A percentile compares a stretch with the other conserved stretches of the same genome.
Evolutionary conservation across 2,329 filamentous ascomycete species (phyloP).

Genomic region (Hirsutella rhossiliensis): DNA sequence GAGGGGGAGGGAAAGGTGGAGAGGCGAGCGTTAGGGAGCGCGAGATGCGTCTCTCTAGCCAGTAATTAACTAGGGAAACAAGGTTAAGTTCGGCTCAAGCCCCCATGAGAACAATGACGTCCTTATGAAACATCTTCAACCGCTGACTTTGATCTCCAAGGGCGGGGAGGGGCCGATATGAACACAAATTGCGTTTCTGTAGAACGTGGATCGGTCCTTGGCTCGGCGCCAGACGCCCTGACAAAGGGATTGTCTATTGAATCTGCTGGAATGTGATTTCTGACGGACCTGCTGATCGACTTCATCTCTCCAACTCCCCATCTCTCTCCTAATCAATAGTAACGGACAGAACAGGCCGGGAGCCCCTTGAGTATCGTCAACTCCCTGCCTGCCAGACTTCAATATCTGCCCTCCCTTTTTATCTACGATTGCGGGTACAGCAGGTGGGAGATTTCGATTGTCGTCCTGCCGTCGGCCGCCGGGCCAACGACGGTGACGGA

Average conservation of each 20-base stretch:
- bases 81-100: neutral
- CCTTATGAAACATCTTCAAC: constrained; percentile 1
- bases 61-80: neutral
- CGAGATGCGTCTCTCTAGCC: too few species aligned
- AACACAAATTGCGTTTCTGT: neutral
- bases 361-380: neutral
- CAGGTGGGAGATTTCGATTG: constrained; percentile 56
- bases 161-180: neutral
- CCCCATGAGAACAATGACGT: neutral
- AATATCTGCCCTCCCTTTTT: constrained; percentile 1
- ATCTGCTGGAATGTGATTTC: too few species aligned
- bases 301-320: too few species aligned
- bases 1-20: neutral
- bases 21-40: neutral
- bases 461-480: constrained; percentile 44
- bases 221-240: neutral
- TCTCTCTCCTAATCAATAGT: too few species aligned
- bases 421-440: constrained; percentile 23
- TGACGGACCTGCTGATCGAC: too few species aligned
- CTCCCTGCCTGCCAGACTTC: neutral
- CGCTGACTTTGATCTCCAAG: neutral
- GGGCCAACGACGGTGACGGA: constrained; percentile 54
- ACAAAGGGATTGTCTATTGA: constrained; percentile 1
- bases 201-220: neutral
- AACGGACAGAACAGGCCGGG: too few species aligned